Conservation (phyloP, 139 green algal genomes). For the Coelastrella sp. region DNA sequence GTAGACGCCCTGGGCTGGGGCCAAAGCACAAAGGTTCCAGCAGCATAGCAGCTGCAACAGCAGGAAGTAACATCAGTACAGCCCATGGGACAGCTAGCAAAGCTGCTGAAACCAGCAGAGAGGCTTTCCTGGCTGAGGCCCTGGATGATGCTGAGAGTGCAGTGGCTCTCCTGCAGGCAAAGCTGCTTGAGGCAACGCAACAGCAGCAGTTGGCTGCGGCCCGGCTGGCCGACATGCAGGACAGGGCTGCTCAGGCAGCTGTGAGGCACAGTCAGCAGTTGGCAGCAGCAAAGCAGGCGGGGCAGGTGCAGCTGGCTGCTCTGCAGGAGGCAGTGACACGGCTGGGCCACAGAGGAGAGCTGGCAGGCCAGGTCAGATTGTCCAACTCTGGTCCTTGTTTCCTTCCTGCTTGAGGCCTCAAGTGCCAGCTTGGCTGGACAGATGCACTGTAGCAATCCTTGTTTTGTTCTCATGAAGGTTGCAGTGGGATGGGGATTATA, state of each 20-base stretch:
- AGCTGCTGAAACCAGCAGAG: neutral
- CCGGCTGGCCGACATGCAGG: conserved; percentile 34
- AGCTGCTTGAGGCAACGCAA: conserved; percentile 48
- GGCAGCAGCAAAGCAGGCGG: conserved; percentile 55
- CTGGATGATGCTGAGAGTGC: conserved; percentile 63
- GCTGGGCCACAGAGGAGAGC: conserved; percentile 33
- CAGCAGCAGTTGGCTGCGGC: neutral
- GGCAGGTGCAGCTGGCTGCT: conserved; percentile 47
- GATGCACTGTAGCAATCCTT: too few species aligned
- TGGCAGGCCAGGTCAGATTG: conserved; percentile 34
- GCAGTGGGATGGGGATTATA: too few species aligned
- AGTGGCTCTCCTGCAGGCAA: conserved; percentile 63
- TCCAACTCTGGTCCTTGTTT: too few species aligned
- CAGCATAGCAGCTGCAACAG: conserved; percentile 20
- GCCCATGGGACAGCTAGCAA: too few species aligned
- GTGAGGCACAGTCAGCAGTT: conserved; percentile 24
- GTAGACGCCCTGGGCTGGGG: neutral
- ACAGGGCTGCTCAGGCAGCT: conserved; percentile 5
- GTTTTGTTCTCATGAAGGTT: too few species aligned
- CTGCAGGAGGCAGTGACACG: conserved; percentile 62
- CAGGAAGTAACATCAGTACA: neutral
- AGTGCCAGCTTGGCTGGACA: too few species aligned
- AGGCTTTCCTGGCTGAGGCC: conserved; percentile 31
- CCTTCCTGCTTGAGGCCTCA: too few species aligned
- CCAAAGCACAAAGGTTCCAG: neutral